Evolutionary conservation across 352 stramenopile species (phyloP), one percentile per base, ranked within the genome.

Genomic region (Globisporangium orthogonon): DNA sequence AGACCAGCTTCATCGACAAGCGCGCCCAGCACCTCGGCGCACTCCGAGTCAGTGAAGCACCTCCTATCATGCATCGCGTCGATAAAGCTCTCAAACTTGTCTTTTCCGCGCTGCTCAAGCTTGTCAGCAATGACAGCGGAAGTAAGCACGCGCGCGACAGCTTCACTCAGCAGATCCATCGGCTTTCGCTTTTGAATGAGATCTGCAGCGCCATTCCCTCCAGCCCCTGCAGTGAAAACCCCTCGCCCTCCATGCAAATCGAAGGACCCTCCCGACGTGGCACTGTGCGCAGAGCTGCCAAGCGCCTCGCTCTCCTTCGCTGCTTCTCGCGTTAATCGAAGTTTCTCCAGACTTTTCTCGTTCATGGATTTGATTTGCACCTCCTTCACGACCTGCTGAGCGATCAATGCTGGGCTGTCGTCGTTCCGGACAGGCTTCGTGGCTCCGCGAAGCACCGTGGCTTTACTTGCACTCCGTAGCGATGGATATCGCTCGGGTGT

Each of bases 341-440:
- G 69, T 55, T 94, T 91, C 51, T 93, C 86, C 9, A 96, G 66
- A 14, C 85, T 89, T 59, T 86, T 82, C 30, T 89, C 75, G 61
- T 89, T 91, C 49, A 95, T 85, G 23, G 91, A 82, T 61, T 95
- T 95, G 57, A 97, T 95, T 62, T 96, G 77, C 28, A 97, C 88
- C 52, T 96, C 80, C 59, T 92, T 88, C 18, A 96, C 87, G 14
- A 91, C 74, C 17, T 94, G 71, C 54, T 89, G 73, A 18, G 86
- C 76, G 61, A 82, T 72, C 2, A 87, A 50, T 9, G 76, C 62
- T 0, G 81, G 78, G 15, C 67, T 73, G 29, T 74, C 74, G 50
- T 92, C 83, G 17, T 87, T 87, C n/a, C 78, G 73, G 54, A 88
- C 78, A 48, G 76, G 76, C 45, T 82, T 85, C 0, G 70, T 89